These are phyloP conservation scores for Hericium alpestre DNA, from an alignment of 768 basidiomycete species.

Conservation along the genomic window DNA sequence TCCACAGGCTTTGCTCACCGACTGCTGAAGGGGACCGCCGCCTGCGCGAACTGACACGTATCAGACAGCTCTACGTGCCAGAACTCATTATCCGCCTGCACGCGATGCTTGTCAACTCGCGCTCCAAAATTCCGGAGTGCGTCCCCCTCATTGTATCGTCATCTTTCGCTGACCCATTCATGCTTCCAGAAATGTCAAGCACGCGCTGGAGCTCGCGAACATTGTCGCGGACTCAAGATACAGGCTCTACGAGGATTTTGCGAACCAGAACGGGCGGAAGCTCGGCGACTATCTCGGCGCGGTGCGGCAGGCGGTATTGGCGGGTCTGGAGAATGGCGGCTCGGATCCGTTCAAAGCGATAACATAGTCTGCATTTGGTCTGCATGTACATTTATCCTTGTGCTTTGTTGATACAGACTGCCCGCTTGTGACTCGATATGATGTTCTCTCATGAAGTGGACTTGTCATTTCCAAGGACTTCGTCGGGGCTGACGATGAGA, in stretches of 20 bases:
- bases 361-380: background rate
- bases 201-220: conserved; percentile 67
- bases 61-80: conserved; percentile 82
- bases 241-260: conserved; percentile 78
- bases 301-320: conserved; percentile 62
- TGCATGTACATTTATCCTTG: too few relatives aligned
- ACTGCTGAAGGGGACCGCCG: conserved; percentile 36
- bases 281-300: conserved; percentile 66
- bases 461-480: conserved; percentile 15
- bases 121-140: conserved; percentile 54
- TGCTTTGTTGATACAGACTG: too few relatives aligned
- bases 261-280: conserved; percentile 45
- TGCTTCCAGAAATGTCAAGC: conserved; percentile 56
- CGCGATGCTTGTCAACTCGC: conserved; percentile 53
- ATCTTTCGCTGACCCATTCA: background rate
- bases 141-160: conserved; percentile 16
- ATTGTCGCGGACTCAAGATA: conserved; percentile 82
- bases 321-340: conserved; percentile 61
- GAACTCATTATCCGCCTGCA: conserved; percentile 85
- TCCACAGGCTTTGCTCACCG: too few relatives aligned
- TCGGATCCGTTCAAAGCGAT: conserved; percentile 58
- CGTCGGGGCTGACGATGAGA: conserved; percentile 41
- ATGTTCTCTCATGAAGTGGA: background rate
- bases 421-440: too few relatives aligned
- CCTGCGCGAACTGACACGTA: conserved; percentile 59